phyloP scores from a whole-genome alignment of 257 asterid species.

The Galeopsis tetrahit region DNA sequence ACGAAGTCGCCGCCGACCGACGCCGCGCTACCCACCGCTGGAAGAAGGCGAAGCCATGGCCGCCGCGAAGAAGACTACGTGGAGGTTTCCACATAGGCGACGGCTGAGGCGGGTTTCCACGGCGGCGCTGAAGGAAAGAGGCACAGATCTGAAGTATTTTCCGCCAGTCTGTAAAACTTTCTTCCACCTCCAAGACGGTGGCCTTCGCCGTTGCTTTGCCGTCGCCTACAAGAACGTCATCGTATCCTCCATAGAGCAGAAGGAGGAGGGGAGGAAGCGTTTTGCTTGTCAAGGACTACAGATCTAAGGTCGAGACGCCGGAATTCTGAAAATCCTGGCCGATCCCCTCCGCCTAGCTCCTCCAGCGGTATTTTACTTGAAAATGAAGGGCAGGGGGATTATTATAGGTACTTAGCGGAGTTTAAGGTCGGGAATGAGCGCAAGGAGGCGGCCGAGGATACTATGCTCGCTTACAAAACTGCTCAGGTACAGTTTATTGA shows the following conservation, averaged over 20 bases:
- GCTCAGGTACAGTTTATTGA: slow-evolving; percentile 51
- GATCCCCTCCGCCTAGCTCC: slow-evolving; percentile 53
- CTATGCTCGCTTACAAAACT: slow-evolving; percentile 62
- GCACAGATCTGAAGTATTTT: no score
- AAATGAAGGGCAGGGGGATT: slow-evolving; percentile 79
- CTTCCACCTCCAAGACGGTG: no score
- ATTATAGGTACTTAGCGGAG: slow-evolving; percentile 59
- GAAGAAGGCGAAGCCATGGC: no score
- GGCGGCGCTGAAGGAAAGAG: slow-evolving; percentile 62
- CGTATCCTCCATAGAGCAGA: slow-evolving; percentile 64
- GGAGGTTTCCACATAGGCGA: no score
- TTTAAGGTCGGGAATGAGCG: slow-evolving; percentile 62
- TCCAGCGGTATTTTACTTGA: slow-evolving; percentile 59
- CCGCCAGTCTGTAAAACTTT: no score
- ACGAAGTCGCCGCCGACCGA: no score
- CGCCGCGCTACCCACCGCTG: no score
- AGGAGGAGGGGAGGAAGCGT: slow-evolving; percentile 66
- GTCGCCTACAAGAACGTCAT: slow-evolving; percentile 69
- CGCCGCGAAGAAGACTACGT: no score
- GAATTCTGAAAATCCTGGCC: slow-evolving; percentile 47
- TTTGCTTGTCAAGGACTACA: slow-evolving; percentile 51
- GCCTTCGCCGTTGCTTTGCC: slow-evolving; percentile 45
- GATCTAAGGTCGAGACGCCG: slow-evolving; percentile 67
- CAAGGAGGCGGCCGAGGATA: slow-evolving; percentile 67
- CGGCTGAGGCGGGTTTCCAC: no score